Percentiles rank a stretch among this genome's conserved stretches.
Evolutionary conservation across 2,329 filamentous ascomycete genomes (phyloP).

Genomic region (Talaromyces sp.): DNA sequence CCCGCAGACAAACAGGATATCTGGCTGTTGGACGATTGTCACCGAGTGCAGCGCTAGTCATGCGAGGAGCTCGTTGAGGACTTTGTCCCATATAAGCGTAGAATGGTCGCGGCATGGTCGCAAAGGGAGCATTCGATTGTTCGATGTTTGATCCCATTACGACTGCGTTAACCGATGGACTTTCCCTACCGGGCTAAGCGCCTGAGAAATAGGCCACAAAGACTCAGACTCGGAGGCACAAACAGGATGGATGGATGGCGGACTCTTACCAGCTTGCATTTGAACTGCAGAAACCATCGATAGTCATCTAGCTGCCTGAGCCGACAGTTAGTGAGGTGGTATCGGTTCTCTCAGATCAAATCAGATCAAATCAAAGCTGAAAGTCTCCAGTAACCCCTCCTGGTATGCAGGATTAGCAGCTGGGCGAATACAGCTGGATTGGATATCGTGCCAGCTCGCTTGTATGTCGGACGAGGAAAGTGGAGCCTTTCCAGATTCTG

Average conservation of each 20-base stretch:
- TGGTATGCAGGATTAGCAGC: constrained; percentile 5
- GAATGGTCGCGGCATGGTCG: background rate
- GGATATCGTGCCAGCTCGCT: constrained; percentile 7
- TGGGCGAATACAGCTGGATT: constrained; percentile 2
- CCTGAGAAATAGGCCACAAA: background rate
- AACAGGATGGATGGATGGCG: background rate
- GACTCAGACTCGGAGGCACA: background rate
- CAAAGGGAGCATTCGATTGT: background rate
- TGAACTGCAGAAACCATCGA: background rate
- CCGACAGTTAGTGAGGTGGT: constrained; percentile 10
- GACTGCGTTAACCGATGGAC: background rate
- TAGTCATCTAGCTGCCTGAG: background rate
- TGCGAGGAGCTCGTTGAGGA: constrained; percentile 3
- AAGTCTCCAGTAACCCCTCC: constrained; percentile 9
- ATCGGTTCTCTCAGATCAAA: background rate
- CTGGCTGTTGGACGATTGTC: background rate
- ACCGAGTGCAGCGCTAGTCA: background rate
- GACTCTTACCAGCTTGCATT: background rate
- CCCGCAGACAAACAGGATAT: no score
- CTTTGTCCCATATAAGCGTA: background rate
- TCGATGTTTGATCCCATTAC: background rate
- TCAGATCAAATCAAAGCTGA: background rate
- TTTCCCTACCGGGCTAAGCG: constrained; percentile 11
- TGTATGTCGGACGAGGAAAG: constrained; percentile 9
- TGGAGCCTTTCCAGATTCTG: constrained; percentile 7